Percentiles rank a stretch among this genome's conserved stretches.
Evolutionary conservation across 2,329 filamentous ascomycete genomes (phyloP).

Genomic region (Fusarium sterilihyphosum): DNA sequence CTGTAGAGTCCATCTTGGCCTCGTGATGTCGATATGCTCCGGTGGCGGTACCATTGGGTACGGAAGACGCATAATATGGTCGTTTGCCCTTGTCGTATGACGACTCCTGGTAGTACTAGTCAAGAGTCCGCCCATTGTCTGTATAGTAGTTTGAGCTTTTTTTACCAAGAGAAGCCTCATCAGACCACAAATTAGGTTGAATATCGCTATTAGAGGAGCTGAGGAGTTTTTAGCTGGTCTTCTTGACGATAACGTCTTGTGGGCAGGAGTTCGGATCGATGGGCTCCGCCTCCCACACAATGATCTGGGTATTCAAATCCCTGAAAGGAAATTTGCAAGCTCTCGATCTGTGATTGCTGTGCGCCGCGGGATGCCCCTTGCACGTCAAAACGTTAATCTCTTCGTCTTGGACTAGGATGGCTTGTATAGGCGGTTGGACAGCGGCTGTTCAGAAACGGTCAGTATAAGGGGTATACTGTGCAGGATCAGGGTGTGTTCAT

Average conservation of each 20-base stretch:
- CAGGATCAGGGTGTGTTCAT: background rate
- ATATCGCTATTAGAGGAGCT: background rate
- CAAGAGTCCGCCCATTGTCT: background rate
- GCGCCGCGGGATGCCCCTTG: background rate
- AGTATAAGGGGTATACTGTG: background rate
- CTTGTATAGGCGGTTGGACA: constrained; percentile 2
- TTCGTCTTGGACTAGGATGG: constrained; percentile 13
- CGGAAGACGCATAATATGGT: constrained; percentile 4
- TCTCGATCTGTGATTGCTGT: no score
- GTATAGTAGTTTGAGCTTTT: background rate
- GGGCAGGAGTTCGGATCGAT: background rate
- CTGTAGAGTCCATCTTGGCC: constrained; percentile 15
- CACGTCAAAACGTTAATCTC: background rate
- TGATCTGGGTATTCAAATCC: background rate
- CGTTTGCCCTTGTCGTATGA: background rate
- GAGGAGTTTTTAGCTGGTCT: background rate
- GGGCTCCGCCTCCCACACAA: constrained; percentile 12
- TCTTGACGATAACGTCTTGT: background rate
- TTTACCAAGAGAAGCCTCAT: background rate
- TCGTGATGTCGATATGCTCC: constrained; percentile 10
- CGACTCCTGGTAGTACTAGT: background rate
- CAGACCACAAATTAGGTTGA: constrained; percentile 9
- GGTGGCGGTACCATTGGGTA: constrained; percentile 1
- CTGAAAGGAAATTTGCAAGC: no score
- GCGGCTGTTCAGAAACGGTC: background rate